These are phyloP conservation scores for Clitoria ternatea DNA, from an alignment of 306 rosid genomes.

Conservation along the genomic window DNA sequence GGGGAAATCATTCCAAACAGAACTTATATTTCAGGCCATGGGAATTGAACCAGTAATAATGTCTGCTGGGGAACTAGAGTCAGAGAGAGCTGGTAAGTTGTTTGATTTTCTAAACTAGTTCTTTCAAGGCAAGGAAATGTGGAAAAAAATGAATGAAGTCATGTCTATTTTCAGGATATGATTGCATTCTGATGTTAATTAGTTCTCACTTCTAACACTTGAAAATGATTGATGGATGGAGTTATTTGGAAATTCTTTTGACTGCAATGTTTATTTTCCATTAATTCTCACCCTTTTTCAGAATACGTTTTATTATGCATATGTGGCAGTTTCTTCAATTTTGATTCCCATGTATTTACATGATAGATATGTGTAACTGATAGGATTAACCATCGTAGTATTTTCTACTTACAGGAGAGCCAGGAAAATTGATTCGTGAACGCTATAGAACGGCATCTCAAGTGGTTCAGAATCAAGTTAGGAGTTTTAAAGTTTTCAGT, in stretches of 20 bases:
- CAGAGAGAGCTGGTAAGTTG: constrained; percentile 91
- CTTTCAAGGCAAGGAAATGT: not conserved
- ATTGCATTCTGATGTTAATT: not conserved
- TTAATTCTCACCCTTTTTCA: not conserved
- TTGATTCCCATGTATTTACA: not conserved
- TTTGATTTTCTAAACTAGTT: constrained; percentile 6
- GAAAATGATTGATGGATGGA: not conserved
- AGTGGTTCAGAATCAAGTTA: constrained; percentile 99
- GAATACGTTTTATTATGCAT: not conserved
- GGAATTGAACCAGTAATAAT: constrained; percentile 91
- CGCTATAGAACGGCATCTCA: constrained; percentile 95
- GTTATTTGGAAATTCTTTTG: not conserved
- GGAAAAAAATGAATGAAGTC: not conserved
- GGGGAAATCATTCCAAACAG: constrained; percentile 97
- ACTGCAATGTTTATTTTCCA: not conserved
- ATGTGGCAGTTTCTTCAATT: not conserved
- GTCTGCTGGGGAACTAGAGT: constrained; percentile 98
- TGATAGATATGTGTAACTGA: constrained; percentile 3
- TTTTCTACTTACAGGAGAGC: constrained; percentile 65
- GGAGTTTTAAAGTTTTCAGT: constrained; percentile 70
- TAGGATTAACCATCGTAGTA: constrained; percentile 15
- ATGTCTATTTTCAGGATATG: constrained; percentile 15
- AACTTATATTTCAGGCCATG: constrained; percentile 88
- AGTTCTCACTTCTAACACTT: not conserved
- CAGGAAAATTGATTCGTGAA: constrained; percentile 90